Evolutionary conservation across 2,329 filamentous ascomycete species (phyloP), one percentile per base, ranked within the genome.

Genomic region (Pestalotiopsis sp.): DNA sequence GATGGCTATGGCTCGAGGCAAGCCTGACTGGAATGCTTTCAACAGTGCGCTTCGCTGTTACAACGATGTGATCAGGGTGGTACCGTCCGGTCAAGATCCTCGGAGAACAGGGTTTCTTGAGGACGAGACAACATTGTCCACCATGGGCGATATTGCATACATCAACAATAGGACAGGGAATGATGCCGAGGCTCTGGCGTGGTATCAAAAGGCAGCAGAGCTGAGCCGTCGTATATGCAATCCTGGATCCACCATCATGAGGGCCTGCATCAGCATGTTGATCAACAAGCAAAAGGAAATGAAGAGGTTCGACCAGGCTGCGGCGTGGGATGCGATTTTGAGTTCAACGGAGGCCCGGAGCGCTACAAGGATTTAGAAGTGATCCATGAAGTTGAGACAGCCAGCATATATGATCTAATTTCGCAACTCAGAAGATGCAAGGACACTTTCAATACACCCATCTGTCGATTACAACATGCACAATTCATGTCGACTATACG

Each of bases 61-160:
- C 49, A 23, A 66, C 27, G 41, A 56, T 11, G 63, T 66, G 25
- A 41, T 66, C 13, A 13, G 45, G 25, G 13, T 36, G 27, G 23
- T 12, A 12, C 12, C 5, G 13, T 14, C n/a, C 23, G 31, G 25
- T 12, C 36, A 12, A 13, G 41, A 52, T 27, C 7, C 9, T 23
- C 25, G 23, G 23, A 27, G n/a, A 17, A 20, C 49, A 9, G 63
- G 49, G 7, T 36, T 56, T 4, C 17, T n/a, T 12, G 63, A 66
- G 49, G 63, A 66, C n/a, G 63, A 66, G 41, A 66, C 63, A 11
- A 66, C 23, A 17, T n/a, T 66, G 36, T 31, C 41, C n/a, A 49
- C 63, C 9, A 66, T 66, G 25, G 63, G 20, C 13, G 63, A 66
- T 27, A 66, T 66, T 14, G 45, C 63, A 12, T 66, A 13, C 14